phyloP scores from a whole-genome alignment of 179 eudicot genomes.

The Dionaea muscipula region DNA sequence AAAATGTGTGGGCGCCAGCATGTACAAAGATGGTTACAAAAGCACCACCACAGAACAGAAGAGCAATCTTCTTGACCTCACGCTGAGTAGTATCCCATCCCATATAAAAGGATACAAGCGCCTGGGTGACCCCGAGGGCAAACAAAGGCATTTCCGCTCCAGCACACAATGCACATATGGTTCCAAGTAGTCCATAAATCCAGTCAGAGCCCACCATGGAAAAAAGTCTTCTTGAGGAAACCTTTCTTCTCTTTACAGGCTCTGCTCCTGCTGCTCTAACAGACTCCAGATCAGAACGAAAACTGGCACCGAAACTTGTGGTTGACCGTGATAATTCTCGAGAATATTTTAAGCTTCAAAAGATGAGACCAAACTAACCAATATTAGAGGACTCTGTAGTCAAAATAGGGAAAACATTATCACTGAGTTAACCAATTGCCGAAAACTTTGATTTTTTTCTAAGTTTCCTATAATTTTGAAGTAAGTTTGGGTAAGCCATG shows the following conservation, averaged over 20 bases:
- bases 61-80: conserved; percentile 62
- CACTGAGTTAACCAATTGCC: no score
- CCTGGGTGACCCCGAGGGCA: conserved; percentile 92
- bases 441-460: no score
- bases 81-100: conserved; percentile 72
- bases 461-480: no score
- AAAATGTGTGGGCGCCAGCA: conserved; percentile 56
- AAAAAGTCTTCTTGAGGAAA: conserved; percentile 57
- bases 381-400: background rate
- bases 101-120: conserved; percentile 88
- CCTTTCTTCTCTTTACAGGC: conserved; percentile 16
- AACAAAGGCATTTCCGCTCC: conserved; percentile 93
- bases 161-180: conserved; percentile 58
- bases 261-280: conserved; percentile 36
- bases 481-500: no score
- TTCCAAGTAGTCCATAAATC: conserved; percentile 59
- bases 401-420: background rate
- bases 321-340: conserved; percentile 57
- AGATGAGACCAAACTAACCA: conserved; percentile 7
- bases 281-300: conserved; percentile 62
- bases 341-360: conserved; percentile 51
- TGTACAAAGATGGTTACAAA: conserved; percentile 47
- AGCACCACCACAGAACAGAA: conserved; percentile 75
- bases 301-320: conserved; percentile 63
- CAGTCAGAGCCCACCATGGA: conserved; percentile 83